Evolutionary conservation across 495 filamentous ascomycete genomes (phyloP), one percentile per base, ranked within the genome.

Genomic region (Daldinia bambusicola): DNA sequence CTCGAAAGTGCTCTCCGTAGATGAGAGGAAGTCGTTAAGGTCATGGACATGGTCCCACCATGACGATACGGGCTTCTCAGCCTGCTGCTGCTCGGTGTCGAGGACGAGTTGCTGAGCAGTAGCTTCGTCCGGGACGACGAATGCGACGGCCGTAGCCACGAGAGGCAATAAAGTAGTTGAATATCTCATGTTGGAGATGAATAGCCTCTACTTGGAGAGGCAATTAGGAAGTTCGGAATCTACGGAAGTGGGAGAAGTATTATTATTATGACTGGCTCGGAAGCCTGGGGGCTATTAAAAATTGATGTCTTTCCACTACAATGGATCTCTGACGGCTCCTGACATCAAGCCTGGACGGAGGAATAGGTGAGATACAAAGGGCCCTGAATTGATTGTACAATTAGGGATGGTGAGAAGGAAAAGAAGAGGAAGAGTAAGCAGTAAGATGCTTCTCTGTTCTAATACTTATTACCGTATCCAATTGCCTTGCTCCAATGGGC

Each of bases 101-200:
- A 72, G 20, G 50, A 76, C 38, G 18, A 76, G 61, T 45, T 81
- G 65, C 37, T 82, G 72, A 9, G 84, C 72, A 4, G 83, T 77
- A 32, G 80, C 76, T 57, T 86, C 80, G 41, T 89, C 84, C 10
- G 88, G 88, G 53, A 91, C 80, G 38, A 92, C 84, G 66, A 93
- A 80, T 34, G 88, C 89, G 30, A 84, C 77, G 62, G 81, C 80
- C 8, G 87, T 65, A 14, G 85, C 84, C 57, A 81, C 84, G 18
- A 90, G 76, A 62, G 86, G 85, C 65, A 90, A 69, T 6, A 90
- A 40, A 8, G 61, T 18, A 37, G 66, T 82, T 64, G 63, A 75
- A 63, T 75, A 86, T 73, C 79, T 83, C 79, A 81, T 81, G 3
- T 58, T 74, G 61, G 10, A 30, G 45, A 67, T 55, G 43, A n/a